These are phyloP conservation scores for Peronospora tabacina DNA, from an alignment of 352 stramenopile species.

Conservation along the genomic window DNA sequence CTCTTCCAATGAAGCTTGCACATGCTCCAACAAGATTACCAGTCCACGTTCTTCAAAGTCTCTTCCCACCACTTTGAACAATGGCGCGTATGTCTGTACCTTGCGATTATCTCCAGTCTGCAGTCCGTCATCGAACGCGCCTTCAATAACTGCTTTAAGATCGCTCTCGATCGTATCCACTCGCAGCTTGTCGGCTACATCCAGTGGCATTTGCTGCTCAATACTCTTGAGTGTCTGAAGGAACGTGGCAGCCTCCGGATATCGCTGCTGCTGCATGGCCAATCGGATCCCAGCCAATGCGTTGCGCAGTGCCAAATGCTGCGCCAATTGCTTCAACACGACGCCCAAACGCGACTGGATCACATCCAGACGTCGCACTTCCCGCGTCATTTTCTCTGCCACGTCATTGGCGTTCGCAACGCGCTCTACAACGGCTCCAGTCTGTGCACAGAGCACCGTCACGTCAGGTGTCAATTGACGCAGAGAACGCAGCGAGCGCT, in stretches of 20 bases:
- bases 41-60: conserved; percentile 67
- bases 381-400: conserved; percentile 82
- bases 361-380: conserved; percentile 74
- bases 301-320: conserved; percentile 76
- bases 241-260: conserved; percentile 62
- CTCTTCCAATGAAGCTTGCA: conserved; percentile 32
- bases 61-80: conserved; percentile 64
- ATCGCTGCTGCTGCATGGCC: conserved; percentile 66
- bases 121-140: conserved; percentile 53
- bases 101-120: conserved; percentile 31
- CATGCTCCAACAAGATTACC: conserved; percentile 43
- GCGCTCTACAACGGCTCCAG: conserved; percentile 70
- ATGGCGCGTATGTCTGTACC: conserved; percentile 57
- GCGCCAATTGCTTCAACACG: conserved; percentile 52
- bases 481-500: conserved; percentile 44
- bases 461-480: conserved; percentile 57
- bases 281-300: conserved; percentile 59
- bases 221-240: conserved; percentile 72
- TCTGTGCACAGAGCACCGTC: conserved; percentile 64
- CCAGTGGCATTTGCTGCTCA: conserved; percentile 63
- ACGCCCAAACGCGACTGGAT: conserved; percentile 67
- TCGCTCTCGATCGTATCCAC: conserved; percentile 82
- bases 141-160: conserved; percentile 69
- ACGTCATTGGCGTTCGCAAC: conserved; percentile 86
- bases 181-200: conserved; percentile 76